Conservation (phyloP, 106 monocot species). For the Phalaenopsis equestris region DNA sequence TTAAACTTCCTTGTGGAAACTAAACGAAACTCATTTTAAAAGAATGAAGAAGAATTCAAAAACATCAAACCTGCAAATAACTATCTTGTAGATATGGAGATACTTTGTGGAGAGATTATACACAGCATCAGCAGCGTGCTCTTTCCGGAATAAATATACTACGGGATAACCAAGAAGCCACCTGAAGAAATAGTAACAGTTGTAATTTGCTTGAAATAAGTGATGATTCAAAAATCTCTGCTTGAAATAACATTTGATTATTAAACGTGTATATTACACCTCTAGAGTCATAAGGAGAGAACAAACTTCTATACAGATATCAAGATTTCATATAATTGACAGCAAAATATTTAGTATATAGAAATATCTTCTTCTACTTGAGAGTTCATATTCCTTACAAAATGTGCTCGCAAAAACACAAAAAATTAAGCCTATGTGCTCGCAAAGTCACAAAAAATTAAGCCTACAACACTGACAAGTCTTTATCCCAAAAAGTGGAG, state of each 20-base stretch:
- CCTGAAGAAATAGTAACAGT: slow-evolving; percentile 28
- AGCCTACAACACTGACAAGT: too few relatives aligned
- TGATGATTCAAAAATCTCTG: neutral
- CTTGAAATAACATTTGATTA: neutral
- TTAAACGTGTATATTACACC: neutral
- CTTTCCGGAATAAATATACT: slow-evolving; percentile 79
- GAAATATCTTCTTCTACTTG: neutral
- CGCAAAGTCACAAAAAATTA: neutral
- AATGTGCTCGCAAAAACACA: neutral
- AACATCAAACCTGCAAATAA: slow-evolving; percentile 49
- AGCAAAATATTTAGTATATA: neutral
- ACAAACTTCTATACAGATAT: neutral
- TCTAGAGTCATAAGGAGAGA: neutral
- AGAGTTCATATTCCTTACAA: neutral
- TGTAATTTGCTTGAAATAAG: neutral
- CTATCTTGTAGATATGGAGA: slow-evolving; percentile 72
- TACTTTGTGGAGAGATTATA: slow-evolving; percentile 60
- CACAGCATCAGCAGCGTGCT: slow-evolving; percentile 39
- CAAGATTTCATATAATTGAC: neutral
- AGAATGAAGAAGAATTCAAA: neutral
- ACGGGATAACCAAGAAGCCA: slow-evolving; percentile 99
- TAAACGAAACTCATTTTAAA: neutral
- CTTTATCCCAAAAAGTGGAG: too few relatives aligned
- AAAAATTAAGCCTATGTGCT: neutral
- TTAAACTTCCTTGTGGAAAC: neutral